Conservation (phyloP, 148 eudicot genomes). For the Heliamphora exappendiculata region DNA sequence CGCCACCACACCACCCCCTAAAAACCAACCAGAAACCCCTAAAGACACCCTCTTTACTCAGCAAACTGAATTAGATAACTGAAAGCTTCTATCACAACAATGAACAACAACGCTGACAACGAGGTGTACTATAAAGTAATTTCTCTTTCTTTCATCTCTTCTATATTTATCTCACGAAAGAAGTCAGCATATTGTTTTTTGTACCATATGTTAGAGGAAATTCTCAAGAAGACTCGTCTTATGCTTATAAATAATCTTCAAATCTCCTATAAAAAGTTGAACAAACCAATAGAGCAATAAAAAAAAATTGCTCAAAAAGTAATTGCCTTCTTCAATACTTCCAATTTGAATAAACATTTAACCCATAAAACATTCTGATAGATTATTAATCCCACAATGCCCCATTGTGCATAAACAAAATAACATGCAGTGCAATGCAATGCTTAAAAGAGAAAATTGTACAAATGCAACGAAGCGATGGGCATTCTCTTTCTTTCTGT, state of each 20-base stretch:
- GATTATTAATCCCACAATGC: neutral
- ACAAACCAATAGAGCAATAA: neutral
- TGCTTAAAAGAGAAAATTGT: neutral
- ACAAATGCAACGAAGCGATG: neutral
- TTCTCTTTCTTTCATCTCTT: neutral
- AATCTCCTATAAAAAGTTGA: neutral
- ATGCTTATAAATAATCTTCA: neutral
- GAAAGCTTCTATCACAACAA: no score
- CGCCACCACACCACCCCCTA: no score
- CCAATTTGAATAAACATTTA: neutral
- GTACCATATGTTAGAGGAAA: neutral
- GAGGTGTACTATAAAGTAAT: no score
- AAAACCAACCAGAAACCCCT: no score
- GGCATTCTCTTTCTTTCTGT: neutral
- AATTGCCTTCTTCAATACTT: neutral
- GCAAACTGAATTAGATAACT: no score
- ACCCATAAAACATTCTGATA: neutral
- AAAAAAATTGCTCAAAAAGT: neutral
- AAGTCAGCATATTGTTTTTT: neutral
- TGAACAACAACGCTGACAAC: no score
- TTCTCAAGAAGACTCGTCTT: neutral
- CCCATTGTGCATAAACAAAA: neutral
- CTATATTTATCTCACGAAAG: neutral
- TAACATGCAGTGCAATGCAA: neutral
- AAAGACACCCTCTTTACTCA: no score